Percentiles rank a stretch among this genome's conserved stretches.
phyloP scores from a whole-genome alignment of 2,329 filamentous ascomycete genomes.

The Fusarium sp. region DNA sequence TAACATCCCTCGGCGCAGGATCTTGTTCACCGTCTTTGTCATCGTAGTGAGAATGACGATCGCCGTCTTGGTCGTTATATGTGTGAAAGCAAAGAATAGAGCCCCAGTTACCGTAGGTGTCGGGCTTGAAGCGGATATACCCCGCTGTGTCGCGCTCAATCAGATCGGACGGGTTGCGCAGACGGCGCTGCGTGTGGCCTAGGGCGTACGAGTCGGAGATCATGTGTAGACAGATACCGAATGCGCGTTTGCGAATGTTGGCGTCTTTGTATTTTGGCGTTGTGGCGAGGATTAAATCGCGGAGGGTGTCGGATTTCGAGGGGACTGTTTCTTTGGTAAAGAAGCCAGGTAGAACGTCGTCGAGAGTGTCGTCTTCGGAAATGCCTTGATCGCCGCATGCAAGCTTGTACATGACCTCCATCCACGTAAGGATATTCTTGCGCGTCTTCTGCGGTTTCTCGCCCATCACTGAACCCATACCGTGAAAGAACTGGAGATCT shows the following conservation, averaged over 20 bases:
- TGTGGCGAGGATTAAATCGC: slow-evolving; percentile 20
- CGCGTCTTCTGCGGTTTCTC: slow-evolving; percentile 20
- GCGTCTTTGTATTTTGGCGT: slow-evolving; percentile 18
- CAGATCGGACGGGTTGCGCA: slow-evolving; percentile 8
- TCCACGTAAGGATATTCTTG: slow-evolving; percentile 7
- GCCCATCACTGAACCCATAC: slow-evolving; percentile 12
- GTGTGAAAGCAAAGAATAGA: slow-evolving; percentile 21
- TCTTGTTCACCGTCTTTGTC: slow-evolving; percentile 8
- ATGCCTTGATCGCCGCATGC: slow-evolving; percentile 12
- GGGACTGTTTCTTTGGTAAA: slow-evolving; percentile 11
- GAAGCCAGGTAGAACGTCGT: background rate
- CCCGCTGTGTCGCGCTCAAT: slow-evolving; percentile 12
- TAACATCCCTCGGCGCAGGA: slow-evolving; percentile 5
- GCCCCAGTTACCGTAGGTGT: slow-evolving; percentile 15
- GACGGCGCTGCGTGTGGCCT: slow-evolving; percentile 15
- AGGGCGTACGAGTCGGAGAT: slow-evolving; percentile 31
- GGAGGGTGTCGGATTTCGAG: background rate
- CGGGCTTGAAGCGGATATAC: slow-evolving; percentile 18
- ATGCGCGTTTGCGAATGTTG: slow-evolving; percentile 10
- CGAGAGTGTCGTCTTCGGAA: background rate
- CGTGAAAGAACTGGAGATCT: slow-evolving; percentile 29
- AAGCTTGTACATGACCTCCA: slow-evolving; percentile 34
- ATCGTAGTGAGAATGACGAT: slow-evolving; percentile 20
- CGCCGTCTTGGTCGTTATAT: slow-evolving; percentile 14
- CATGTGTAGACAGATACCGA: slow-evolving; percentile 24